phyloP scores from a whole-genome alignment of 345 rosid genomes.

The Syzygium oleosum region DNA sequence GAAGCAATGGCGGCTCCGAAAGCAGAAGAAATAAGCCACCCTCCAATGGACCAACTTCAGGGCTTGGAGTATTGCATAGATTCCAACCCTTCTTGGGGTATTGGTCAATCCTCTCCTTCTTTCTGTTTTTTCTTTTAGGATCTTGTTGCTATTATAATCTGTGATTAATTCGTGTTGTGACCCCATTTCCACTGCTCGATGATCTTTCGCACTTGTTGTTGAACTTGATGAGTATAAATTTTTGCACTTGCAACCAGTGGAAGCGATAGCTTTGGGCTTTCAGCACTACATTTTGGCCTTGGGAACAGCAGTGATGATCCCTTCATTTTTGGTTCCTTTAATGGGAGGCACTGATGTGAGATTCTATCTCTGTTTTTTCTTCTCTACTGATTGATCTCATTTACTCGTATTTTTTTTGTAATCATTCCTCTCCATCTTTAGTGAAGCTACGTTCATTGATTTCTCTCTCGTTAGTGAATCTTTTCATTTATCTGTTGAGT shows the following conservation, averaged over 20 bases:
- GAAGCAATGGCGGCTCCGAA: slow-evolving; percentile 69
- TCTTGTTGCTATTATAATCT: neutral
- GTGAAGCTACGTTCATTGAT: neutral
- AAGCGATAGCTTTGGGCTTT: slow-evolving; percentile 87
- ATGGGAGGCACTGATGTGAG: slow-evolving; percentile 92
- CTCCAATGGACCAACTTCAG: slow-evolving; percentile 98
- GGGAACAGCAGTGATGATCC: slow-evolving; percentile 99
- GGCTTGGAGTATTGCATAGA: slow-evolving; percentile 98
- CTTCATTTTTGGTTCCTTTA: slow-evolving; percentile 90
- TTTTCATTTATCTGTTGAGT: neutral
- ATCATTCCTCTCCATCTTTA: neutral
- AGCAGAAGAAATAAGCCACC: slow-evolving; percentile 82
- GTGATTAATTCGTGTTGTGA: too few species aligned
- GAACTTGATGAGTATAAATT: neutral
- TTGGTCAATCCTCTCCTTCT: neutral
- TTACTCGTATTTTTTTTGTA: neutral
- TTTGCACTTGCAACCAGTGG: slow-evolving; percentile 38
- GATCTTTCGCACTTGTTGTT: neutral
- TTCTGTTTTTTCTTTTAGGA: neutral
- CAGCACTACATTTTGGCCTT: slow-evolving; percentile 93
- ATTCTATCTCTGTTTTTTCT: neutral
- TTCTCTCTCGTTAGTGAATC: neutral
- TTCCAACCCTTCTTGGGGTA: slow-evolving; percentile 99
- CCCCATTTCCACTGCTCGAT: neutral
- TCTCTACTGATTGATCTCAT: neutral